Conservation (phyloP, 352 stramenopile genomes). For the Globisporangium orthogonon region DNA sequence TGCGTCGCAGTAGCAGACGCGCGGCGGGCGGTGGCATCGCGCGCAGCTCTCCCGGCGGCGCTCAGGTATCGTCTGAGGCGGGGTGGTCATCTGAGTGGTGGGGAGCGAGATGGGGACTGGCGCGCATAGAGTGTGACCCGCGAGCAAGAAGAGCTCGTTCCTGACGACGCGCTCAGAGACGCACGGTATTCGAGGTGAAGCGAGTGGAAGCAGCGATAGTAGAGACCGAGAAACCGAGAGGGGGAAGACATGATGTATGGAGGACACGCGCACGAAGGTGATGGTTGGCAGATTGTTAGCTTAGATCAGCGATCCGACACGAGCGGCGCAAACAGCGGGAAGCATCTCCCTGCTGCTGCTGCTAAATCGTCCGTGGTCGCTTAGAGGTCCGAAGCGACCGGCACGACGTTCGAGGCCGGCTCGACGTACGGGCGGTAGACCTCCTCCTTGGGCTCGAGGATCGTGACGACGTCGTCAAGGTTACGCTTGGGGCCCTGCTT, state of each 20-base stretch:
- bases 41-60: constrained; percentile 26
- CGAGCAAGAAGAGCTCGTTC: not conserved
- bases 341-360: not conserved
- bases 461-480: constrained; percentile 98
- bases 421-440: constrained; percentile 81
- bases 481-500: constrained; percentile 96
- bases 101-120: not conserved
- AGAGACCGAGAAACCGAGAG: not conserved
- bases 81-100: not conserved
- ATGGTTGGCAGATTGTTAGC: constrained; percentile 9
- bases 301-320: constrained; percentile 4
- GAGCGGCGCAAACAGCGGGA: not conserved
- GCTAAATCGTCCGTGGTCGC: not conserved
- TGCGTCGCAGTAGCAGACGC: constrained; percentile 52
- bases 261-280: not conserved
- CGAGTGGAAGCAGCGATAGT: too few relatives aligned
- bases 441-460: constrained; percentile 98
- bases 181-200: too few relatives aligned
- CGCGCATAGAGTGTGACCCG: too few relatives aligned
- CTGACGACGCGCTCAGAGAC: too few relatives aligned
- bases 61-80: not conserved
- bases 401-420: constrained; percentile 47
- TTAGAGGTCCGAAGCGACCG: constrained; percentile 21
- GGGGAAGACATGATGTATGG: too few relatives aligned
- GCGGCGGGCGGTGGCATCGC: constrained; percentile 34